A percentile compares a stretch with the other conserved stretches of the same genome.
Conservation (phyloP, 106 monocot genomes). For the Dendrobium huoshanense region DNA sequence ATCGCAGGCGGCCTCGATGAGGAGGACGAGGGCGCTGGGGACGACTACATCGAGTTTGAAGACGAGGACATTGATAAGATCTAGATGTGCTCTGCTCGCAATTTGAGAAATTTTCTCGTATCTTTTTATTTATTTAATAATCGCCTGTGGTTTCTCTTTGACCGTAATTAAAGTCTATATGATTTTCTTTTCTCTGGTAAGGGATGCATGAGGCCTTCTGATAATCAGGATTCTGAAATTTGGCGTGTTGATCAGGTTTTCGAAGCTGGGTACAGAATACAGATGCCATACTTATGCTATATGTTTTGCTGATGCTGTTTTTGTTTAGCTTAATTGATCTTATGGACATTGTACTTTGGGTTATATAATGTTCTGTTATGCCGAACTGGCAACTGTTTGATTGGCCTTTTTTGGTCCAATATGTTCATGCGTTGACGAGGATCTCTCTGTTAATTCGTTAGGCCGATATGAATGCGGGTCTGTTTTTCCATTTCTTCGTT, state of each 20-base stretch:
- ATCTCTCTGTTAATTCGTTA: neutral
- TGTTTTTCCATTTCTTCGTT: neutral
- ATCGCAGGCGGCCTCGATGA: constrained; percentile 60
- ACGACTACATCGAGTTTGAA: constrained; percentile 72
- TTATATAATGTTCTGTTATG: no score
- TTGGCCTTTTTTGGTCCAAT: neutral
- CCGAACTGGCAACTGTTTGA: neutral
- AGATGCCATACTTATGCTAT: neutral
- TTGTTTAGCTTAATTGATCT: neutral
- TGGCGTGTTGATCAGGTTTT: neutral
- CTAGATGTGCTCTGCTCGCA: constrained; percentile 7
- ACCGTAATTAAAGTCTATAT: neutral
- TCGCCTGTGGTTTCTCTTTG: neutral
- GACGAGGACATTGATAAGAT: constrained; percentile 78
- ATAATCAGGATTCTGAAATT: constrained; percentile 1
- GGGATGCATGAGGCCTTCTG: neutral
- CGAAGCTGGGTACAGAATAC: neutral
- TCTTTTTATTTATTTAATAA: neutral
- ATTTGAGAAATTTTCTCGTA: neutral
- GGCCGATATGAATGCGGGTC: neutral
- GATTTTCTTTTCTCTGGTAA: neutral
- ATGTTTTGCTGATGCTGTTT: neutral
- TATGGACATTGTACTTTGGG: no score
- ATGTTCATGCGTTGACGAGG: neutral
- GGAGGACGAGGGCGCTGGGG: constrained; percentile 48